Percentiles rank a stretch among this genome's conserved stretches.
phyloP scores from a whole-genome alignment of 1,139 yeast species.

The Hyphopichia pseudoburtonii region DNA sequence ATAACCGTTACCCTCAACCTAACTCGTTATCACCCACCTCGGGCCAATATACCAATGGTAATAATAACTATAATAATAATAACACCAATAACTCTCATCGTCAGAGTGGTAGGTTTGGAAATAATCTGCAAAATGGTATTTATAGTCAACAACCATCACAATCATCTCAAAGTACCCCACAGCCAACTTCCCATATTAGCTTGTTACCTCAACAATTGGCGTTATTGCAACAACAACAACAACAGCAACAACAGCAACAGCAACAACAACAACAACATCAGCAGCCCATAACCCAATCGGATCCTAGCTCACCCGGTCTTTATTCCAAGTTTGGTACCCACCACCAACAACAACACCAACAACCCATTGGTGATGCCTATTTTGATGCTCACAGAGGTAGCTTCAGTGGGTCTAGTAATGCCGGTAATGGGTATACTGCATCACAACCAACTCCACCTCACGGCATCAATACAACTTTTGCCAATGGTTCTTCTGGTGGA shows the following conservation, averaged over 20 bases:
- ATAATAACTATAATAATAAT: conserved; percentile 4
- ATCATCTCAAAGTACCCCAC: conserved; percentile 16
- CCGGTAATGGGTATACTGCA: no score
- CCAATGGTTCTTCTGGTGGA: no score
- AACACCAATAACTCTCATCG: conserved; percentile 1
- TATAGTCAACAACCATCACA: conserved; percentile 8
- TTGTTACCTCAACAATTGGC: conserved; percentile 20
- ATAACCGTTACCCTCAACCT: conserved; percentile 1
- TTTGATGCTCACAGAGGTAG: neutral
- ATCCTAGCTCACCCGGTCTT: conserved; percentile 25
- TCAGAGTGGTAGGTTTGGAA: conserved; percentile 7
- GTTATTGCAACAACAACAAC: conserved; percentile 22
- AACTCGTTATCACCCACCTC: conserved; percentile 1
- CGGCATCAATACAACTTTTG: conserved; percentile 7
- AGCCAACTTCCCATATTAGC: conserved; percentile 11
- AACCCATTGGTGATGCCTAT: neutral
- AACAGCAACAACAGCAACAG: conserved; percentile 13
- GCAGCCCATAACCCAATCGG: conserved; percentile 17
- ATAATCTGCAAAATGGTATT: conserved; percentile 8
- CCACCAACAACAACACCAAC: no score
- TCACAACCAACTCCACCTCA: no score
- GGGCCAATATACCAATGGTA: conserved; percentile 4
- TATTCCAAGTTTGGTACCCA: conserved; percentile 12
- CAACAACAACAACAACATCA: conserved; percentile 15
- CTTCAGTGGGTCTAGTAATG: conserved; percentile 12